Base-by-base conservation (phyloP, 352 stramenopile genomes). In the Phytopythium montanum region DNA sequence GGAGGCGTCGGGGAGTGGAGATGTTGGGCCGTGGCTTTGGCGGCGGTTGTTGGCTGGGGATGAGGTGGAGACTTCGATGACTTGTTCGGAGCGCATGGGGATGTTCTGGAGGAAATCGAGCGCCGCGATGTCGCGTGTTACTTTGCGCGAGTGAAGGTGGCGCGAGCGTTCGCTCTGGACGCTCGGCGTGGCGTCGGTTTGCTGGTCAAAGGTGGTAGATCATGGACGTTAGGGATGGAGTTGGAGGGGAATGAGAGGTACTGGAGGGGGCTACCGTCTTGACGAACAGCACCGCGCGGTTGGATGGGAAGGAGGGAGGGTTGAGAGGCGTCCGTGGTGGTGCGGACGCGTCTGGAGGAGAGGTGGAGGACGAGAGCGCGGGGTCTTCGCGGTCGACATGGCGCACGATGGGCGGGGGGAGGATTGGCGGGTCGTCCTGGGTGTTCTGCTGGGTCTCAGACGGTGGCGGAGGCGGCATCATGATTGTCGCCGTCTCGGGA, bases 101-200 rank as follows among this genome's bases (percentile, higher is more conserved):
- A 96, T 95, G 64, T 81, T 94, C 51, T 92, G 83, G 18, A 96
- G 69, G 61, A 96, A 96, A 56, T 95, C 88, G 25, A 96, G 66
- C 26, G 88, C 88, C 19, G 85, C 85, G 44, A 95, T 95, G 69
- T 95, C 86, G 46, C 86, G 82, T 62, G 84, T 94, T 28, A 90
- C 81, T 31, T 90, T 91, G 54, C 83, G 81, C 53, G 79, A 81
- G 64, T 88, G 75, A 52, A 71, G 55, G 55, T 81, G 75, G 21
- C 78, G 65, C 52, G 65, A 68, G 29, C 81, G 75, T 48, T 88
- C 73, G 62, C 75, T 87, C 39, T 75, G 74, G 0, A 71, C 48
- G 60, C 80, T 87, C 33, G 77, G 73, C 13, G 72, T 71, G 59
- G 73, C 76, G 62, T 83, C 70, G 57, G 56, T 75, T 52, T 75